Percentiles rank a stretch among this genome's conserved stretches.
These are phyloP conservation scores for Trichoderma sp. DNA, from an alignment of 2,329 filamentous ascomycete genomes.

Conservation along the genomic window DNA sequence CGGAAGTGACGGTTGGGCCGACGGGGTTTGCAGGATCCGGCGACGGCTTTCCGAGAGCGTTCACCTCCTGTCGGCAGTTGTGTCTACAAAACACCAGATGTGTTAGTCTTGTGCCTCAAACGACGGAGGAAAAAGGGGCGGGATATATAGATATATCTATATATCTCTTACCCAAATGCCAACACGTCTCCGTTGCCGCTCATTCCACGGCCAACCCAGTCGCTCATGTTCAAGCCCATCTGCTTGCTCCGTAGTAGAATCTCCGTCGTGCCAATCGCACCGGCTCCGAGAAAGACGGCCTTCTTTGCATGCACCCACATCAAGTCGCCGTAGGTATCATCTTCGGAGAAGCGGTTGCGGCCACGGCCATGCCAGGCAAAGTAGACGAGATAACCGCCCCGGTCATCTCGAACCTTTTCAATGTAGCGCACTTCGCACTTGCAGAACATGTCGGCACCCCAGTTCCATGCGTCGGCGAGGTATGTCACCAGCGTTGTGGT, in stretches of 20 bases:
- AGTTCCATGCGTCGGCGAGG: conserved; percentile 70
- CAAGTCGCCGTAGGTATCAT: conserved; percentile 57
- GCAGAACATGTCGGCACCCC: conserved; percentile 72
- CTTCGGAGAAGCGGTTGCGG: conserved; percentile 55
- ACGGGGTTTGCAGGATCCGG: conserved; percentile 55
- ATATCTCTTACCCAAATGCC: conserved; percentile 55
- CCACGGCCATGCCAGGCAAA: conserved; percentile 66
- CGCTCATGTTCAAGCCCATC: conserved; percentile 60
- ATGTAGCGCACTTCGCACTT: conserved; percentile 67
- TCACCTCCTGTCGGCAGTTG: conserved; percentile 59
- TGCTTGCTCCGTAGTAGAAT: conserved; percentile 63
- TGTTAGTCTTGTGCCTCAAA: not conserved
- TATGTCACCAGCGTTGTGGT: conserved; percentile 68
- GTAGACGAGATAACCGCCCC: conserved; percentile 62
- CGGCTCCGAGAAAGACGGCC: conserved; percentile 67
- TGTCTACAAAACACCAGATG: conserved; percentile 47
- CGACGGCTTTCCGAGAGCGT: conserved; percentile 56
- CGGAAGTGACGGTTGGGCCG: conserved; percentile 64
- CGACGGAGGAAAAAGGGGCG: not conserved
- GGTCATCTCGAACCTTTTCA: conserved; percentile 49
- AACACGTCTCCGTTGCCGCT: conserved; percentile 69
- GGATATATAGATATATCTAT: conserved; percentile 2
- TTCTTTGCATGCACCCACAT: conserved; percentile 69
- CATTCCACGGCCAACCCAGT: conserved; percentile 60
- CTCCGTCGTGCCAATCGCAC: conserved; percentile 66